Evolutionary conservation across 345 rosid genomes (phyloP).

Genomic region (Arabidopsis thaliana): TAIR10.1 NC_003074.8:3149501-3150000

Average conservation of each 20-base stretch:
- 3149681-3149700: slow-evolving; percentile 51
- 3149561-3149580: slow-evolving; percentile 11
- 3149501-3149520: slow-evolving; percentile 60
- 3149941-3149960: slow-evolving; percentile 53
- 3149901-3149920: slow-evolving; percentile 50
- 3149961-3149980: slow-evolving; percentile 51
- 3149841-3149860: slow-evolving; percentile 5
- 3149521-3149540: slow-evolving; percentile 52
- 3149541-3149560: slow-evolving; percentile 57
- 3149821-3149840: slow-evolving; percentile 21
- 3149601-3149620: neutral
- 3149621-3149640: slow-evolving; percentile 61
- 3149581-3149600: slow-evolving; percentile 19
- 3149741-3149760: slow-evolving; percentile 65
- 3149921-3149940: slow-evolving; percentile 67
- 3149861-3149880: slow-evolving; percentile 9
- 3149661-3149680: slow-evolving; percentile 51
- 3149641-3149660: slow-evolving; percentile 56
- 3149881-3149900: slow-evolving; percentile 63
- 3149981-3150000: slow-evolving; percentile 61
- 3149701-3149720: slow-evolving; percentile 56
- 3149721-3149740: slow-evolving; percentile 50
- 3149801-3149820: slow-evolving; percentile 8
- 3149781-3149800: neutral
- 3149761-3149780: slow-evolving; percentile 22